These are phyloP conservation scores for Sutorius eximius DNA, from an alignment of 1,284 basidiomycete genomes.

Conservation along the genomic window DNA sequence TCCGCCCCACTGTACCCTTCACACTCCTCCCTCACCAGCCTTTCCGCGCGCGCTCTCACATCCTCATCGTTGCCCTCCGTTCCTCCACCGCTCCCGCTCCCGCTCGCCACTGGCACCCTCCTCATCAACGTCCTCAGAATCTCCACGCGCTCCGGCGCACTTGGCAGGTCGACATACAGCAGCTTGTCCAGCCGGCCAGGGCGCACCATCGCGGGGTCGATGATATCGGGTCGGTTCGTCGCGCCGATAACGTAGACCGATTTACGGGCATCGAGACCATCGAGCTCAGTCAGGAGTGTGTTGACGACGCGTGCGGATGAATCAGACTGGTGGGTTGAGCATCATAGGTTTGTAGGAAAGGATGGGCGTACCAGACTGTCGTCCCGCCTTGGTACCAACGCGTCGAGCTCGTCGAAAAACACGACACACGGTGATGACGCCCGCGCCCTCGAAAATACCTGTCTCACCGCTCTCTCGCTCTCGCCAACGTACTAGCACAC, in stretches of 20 bases:
- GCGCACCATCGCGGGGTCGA: constrained; percentile 97
- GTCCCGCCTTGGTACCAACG: constrained; percentile 91
- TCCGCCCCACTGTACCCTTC: constrained; percentile 92
- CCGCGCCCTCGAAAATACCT: constrained; percentile 87
- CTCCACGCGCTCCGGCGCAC: constrained; percentile 76
- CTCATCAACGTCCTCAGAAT: constrained; percentile 75
- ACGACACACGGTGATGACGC: constrained; percentile 89
- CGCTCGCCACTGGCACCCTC: constrained; percentile 66
- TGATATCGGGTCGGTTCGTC: constrained; percentile 98
- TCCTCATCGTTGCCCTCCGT: constrained; percentile 27
- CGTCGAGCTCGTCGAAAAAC: constrained; percentile 97
- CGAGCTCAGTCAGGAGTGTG: constrained; percentile 93
- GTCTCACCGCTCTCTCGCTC: constrained; percentile 91
- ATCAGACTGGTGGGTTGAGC: constrained; percentile 69
- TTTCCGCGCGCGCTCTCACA: constrained; percentile 38
- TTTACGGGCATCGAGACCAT: constrained; percentile 89
- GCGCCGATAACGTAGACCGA: constrained; percentile 95
- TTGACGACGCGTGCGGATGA: constrained; percentile 97
- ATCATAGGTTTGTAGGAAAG: background rate
- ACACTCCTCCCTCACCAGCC: constrained; percentile 59
- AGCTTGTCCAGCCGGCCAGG: constrained; percentile 96
- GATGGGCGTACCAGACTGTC: constrained; percentile 74
- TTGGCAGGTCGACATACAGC: constrained; percentile 92
- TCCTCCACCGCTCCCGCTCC: constrained; percentile 4
- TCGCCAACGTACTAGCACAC: constrained; percentile 90